These are phyloP conservation scores for Metschnikowia matae DNA, from an alignment of 805 yeast species.

Conservation along the genomic window DNA sequence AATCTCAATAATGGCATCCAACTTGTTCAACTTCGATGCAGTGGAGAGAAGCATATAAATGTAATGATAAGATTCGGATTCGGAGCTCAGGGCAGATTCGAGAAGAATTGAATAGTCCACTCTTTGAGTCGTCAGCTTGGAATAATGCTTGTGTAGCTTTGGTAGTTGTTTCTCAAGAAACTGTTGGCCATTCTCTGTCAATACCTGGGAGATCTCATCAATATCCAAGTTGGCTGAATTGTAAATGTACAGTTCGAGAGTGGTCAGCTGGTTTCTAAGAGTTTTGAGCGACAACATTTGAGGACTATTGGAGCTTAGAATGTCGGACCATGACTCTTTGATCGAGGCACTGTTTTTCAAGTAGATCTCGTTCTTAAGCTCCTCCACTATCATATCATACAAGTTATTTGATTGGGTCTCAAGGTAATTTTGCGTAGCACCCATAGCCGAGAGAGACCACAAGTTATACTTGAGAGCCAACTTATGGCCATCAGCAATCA, in stretches of 20 bases:
- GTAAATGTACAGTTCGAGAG: slow-evolving; percentile 51
- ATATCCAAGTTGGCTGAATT: slow-evolving; percentile 58
- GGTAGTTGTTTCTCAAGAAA: slow-evolving; percentile 30
- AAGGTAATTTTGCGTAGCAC: slow-evolving; percentile 47
- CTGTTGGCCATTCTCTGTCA: slow-evolving; percentile 27
- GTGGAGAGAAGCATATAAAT: slow-evolving; percentile 51
- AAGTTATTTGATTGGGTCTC: slow-evolving; percentile 56
- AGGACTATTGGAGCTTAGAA: slow-evolving; percentile 28
- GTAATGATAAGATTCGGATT: slow-evolving; percentile 48
- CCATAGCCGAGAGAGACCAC: slow-evolving; percentile 56
- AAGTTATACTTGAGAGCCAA: slow-evolving; percentile 49
- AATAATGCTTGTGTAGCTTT: slow-evolving; percentile 22
- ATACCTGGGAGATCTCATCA: slow-evolving; percentile 42
- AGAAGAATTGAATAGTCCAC: slow-evolving; percentile 30
- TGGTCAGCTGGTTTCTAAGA: slow-evolving; percentile 30
- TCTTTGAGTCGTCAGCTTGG: slow-evolving; percentile 14
- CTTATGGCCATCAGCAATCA: slow-evolving; percentile 42
- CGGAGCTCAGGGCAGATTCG: slow-evolving; percentile 26
- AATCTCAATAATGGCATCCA: slow-evolving; percentile 54
- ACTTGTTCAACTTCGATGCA: slow-evolving; percentile 55
- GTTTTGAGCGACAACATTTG: slow-evolving; percentile 34
- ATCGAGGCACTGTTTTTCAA: slow-evolving; percentile 32
- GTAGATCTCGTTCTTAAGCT: slow-evolving; percentile 65
- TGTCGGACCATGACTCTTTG: slow-evolving; percentile 12
- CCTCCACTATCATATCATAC: slow-evolving; percentile 73